Base-by-base conservation (phyloP, 108 stramenopile genomes). In the Stephanodiscus triporus region DNA sequence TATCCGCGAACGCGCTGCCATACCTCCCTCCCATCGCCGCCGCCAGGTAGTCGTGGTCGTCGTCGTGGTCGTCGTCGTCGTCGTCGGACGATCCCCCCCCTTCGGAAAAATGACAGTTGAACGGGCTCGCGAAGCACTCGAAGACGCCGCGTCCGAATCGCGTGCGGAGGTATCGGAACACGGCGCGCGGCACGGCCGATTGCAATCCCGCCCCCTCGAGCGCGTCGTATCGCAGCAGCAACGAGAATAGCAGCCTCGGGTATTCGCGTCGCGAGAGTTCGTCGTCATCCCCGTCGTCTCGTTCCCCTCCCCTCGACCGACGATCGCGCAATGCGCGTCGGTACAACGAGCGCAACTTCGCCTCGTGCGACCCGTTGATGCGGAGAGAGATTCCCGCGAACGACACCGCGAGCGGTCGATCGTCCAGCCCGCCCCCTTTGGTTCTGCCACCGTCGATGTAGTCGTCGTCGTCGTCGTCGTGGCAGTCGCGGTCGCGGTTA, bases 121-220 rank as follows among this genome's bases (percentile, higher is more conserved):
- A 83, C 9, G 96, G 94, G 57, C 91, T 92, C 0, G 96, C 96
- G 77, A 97, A 97, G 64, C 93, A 93, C 72, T 97, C 96, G 76
- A 89, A 88, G 13, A 45, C 43, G 22, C 42, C 62, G 49, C 86
- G 89, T 57, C 83, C 91, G 63, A 93, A 91, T 24, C 63, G 84
- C 22, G 75, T 22, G 51, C 84, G 58, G 37, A 97, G 65, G 0
- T 87, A 82, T 71, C 90, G 93, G 73, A 97, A 95, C 7, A 91
- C 87, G 11, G 80, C 59, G 19, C 84, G 89, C 13, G 79, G 84
- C 11, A 95, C 68, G 1, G 90, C 86, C 2, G 93, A 91, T 63
- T 97, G 96, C 67, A 97, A 76, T 9, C 95, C 95, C 2, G 93
- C 94, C 29, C 95, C 95, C 72, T 94, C 87, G 23, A 92, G 48